Percentiles rank a stretch among this genome's conserved stretches.
Conservation (phyloP, 208 protist genomes). For the Trypanosoma lewisi region DNA sequence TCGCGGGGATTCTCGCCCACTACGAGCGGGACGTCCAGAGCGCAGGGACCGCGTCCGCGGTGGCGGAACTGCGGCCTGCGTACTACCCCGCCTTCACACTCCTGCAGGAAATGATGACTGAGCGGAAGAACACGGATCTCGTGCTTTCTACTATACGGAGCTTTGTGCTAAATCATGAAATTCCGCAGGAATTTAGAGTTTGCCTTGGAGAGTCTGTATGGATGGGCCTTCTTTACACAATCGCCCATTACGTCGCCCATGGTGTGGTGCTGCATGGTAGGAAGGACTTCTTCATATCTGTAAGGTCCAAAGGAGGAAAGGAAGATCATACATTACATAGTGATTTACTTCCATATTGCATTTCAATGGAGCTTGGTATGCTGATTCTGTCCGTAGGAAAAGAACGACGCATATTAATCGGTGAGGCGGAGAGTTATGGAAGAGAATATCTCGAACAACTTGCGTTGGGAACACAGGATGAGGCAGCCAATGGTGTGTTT, state of each 20-base stretch:
- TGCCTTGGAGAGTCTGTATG: slow-evolving; percentile 74
- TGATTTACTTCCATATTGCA: slow-evolving; percentile 54
- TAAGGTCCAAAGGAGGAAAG: slow-evolving; percentile 23
- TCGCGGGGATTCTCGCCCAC: slow-evolving; percentile 35
- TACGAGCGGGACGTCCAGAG: slow-evolving; percentile 59
- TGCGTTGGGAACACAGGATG: slow-evolving; percentile 71
- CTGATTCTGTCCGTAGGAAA: slow-evolving; percentile 66
- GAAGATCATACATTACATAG: slow-evolving; percentile 61
- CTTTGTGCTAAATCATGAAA: slow-evolving; percentile 53
- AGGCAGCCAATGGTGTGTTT: slow-evolving; percentile 74
- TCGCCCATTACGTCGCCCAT: slow-evolving; percentile 82
- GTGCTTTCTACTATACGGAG: slow-evolving; percentile 31
- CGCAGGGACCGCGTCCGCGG: slow-evolving; percentile 34
- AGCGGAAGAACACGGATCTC: slow-evolving; percentile 24
- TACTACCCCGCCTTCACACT: slow-evolving; percentile 53
- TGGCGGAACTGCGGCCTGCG: slow-evolving; percentile 33
- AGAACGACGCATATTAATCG: slow-evolving; percentile 66
- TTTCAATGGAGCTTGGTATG: slow-evolving; percentile 62
- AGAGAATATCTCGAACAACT: slow-evolving; percentile 70
- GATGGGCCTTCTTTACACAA: slow-evolving; percentile 72
- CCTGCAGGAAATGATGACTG: slow-evolving; percentile 40
- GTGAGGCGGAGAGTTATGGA: slow-evolving; percentile 30
- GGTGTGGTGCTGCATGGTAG: slow-evolving; percentile 81
- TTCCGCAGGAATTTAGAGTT: slow-evolving; percentile 53
- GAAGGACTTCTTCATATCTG: slow-evolving; percentile 68